These are phyloP conservation scores for Wickerhamiella kazuoi DNA, from an alignment of 805 yeast species.

Conservation along the genomic window DNA sequence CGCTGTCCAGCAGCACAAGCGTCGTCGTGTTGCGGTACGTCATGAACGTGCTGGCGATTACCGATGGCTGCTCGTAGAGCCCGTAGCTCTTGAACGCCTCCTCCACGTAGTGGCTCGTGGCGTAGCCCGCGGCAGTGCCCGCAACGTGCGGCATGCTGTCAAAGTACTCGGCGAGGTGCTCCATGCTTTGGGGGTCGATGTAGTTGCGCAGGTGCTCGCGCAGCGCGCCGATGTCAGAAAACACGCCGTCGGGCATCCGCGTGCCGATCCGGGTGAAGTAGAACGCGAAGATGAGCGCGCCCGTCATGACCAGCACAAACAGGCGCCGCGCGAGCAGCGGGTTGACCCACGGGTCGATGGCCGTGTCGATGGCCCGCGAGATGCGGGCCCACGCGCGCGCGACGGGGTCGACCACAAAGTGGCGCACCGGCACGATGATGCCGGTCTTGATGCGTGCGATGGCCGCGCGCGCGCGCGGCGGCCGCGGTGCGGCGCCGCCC, in stretches of 20 bases:
- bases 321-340: constrained; percentile 70
- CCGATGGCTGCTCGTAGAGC: constrained; percentile 32
- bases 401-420: constrained; percentile 30
- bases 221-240: constrained; percentile 41
- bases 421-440: constrained; percentile 26
- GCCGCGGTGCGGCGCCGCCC: neutral
- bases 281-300: constrained; percentile 38
- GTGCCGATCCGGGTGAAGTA: constrained; percentile 25
- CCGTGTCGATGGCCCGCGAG: constrained; percentile 33
- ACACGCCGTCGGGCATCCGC: constrained; percentile 28
- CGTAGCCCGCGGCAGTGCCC: constrained; percentile 72
- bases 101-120: constrained; percentile 49
- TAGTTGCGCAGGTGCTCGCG: constrained; percentile 31
- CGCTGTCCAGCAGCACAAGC: constrained; percentile 14
- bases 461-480: neutral
- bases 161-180: constrained; percentile 50
- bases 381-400: constrained; percentile 22
- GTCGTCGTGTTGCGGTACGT: constrained; percentile 41
- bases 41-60: constrained; percentile 35
- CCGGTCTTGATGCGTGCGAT: constrained; percentile 5
- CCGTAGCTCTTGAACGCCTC: constrained; percentile 43
- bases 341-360: constrained; percentile 55
- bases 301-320: constrained; percentile 45
- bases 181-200: constrained; percentile 39
- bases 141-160: constrained; percentile 73